Evolutionary conservation across 2,329 filamentous ascomycete genomes (phyloP), one percentile per base, ranked within the genome.

Genomic region (Aspergillus tanneri): DNA sequence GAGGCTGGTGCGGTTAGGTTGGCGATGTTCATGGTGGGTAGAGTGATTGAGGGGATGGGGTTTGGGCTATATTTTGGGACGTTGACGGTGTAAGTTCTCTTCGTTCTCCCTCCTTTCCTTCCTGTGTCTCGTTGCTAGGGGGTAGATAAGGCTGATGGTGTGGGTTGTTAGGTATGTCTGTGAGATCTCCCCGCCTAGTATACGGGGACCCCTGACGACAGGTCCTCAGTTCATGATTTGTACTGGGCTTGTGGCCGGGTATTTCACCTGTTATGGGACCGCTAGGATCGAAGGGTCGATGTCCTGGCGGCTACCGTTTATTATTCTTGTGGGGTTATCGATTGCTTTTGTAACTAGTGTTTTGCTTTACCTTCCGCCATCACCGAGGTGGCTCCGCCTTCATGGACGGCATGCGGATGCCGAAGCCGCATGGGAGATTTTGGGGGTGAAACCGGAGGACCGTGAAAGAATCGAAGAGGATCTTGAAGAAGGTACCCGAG

Each of bases 181-280:
- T 16, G 36, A 38, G 19, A 24, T 38, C 11, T 38, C 36, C 5
- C 36, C 36, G 8, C 14, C 21, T 11, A 38, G 8, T 14, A 22
- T 3, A 11, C 8, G 36, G 6, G 36, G 36, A 19, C 14, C 19
- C n/a, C 36, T 38, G 4, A 24, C 36, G 19, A 38, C 36, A 8
- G 36, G 36, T 14, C 36, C 36, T 12, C 36, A 38, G 22, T 19
- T 38, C 18, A 12, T 19, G 11, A 38, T 19, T 7, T 21, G 18
- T 6, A 10, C 23, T 8, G 36, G 36, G 2, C 8, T 38, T 12
- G 36, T 38, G 2, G 6, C 23, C 5, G 40, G 40, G 9, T 43
- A 32, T 19, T 43, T 43, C 11, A 43, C 27, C 27, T 21, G 40
- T 19, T 43, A 43, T 12, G 40, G 18, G 12, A 32, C 25, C 18